Evolutionary conservation across 345 rosid genomes (phyloP).

Genomic region (Salix arbutifolia): DNA sequence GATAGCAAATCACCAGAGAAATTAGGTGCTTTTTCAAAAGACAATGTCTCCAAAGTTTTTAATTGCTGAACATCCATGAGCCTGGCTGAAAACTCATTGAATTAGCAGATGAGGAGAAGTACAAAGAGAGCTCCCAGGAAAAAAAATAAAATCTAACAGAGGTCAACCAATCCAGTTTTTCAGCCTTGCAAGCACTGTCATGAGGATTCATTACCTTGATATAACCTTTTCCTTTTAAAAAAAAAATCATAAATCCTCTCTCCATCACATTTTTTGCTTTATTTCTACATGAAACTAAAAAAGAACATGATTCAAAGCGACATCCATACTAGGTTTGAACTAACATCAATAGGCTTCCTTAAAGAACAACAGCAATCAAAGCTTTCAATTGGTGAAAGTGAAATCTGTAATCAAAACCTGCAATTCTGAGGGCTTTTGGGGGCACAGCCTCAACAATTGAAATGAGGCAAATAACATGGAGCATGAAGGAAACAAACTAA

Average conservation of each 20-base stretch:
- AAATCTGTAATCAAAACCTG: too few species aligned
- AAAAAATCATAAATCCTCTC: background rate
- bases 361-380: background rate
- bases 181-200: background rate
- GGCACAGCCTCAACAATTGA: too few species aligned
- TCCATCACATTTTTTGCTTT: background rate
- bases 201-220: too few species aligned
- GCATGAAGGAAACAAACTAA: too few species aligned
- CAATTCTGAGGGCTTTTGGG: too few species aligned
- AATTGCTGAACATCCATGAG: background rate
- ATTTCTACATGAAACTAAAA: background rate
- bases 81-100: background rate
- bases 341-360: background rate
- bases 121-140: background rate
- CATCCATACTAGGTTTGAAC: background rate
- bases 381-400: too few species aligned
- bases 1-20: too few species aligned
- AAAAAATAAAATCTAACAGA: background rate
- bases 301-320: background rate
- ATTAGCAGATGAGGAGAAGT: background rate
- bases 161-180: background rate
- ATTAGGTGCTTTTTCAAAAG: background rate
- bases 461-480: too few species aligned
- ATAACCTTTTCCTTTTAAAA: background rate
- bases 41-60: background rate